Conservation (phyloP, 2,329 filamentous ascomycete genomes). For the Gnomoniopsis smithogilvyi region DNA sequence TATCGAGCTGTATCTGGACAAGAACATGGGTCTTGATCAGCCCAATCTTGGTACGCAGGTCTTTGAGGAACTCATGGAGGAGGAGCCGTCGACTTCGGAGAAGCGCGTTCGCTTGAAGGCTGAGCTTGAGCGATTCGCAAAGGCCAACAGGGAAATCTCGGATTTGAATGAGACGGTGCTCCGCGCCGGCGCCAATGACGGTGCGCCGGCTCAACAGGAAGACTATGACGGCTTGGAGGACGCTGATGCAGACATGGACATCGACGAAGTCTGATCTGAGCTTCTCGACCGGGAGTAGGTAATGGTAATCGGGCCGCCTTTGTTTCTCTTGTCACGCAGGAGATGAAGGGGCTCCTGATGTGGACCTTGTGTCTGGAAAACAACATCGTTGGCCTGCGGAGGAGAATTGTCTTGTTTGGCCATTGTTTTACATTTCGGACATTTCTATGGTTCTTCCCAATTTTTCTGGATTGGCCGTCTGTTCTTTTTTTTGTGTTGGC, state of each 20-base stretch:
- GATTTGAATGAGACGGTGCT: conserved; percentile 26
- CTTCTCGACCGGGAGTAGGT: no score
- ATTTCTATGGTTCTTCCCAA: no score
- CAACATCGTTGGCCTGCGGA: no score
- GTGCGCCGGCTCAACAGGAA: background rate
- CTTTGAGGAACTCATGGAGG: conserved; percentile 34
- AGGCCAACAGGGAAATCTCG: conserved; percentile 32
- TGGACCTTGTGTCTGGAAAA: no score
- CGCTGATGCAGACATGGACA: background rate
- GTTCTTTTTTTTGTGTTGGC: background rate
- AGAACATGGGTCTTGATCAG: conserved; percentile 37
- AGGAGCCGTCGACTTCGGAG: conserved; percentile 30
- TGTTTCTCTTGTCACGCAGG: no score
- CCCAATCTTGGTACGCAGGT: conserved; percentile 19
- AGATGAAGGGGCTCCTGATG: no score
- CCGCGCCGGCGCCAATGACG: background rate
- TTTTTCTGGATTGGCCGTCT: background rate
- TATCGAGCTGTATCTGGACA: conserved; percentile 41
- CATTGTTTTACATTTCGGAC: no score
- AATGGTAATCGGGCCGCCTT: no score
- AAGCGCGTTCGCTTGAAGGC: conserved; percentile 29
- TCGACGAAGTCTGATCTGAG: no score
- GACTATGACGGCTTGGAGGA: conserved; percentile 7
- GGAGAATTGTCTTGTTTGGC: no score
- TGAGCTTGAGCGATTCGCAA: conserved; percentile 30